phyloP scores from a whole-genome alignment of 2,329 filamentous ascomycete genomes.

The Ceratocystis harringtonii region DNA sequence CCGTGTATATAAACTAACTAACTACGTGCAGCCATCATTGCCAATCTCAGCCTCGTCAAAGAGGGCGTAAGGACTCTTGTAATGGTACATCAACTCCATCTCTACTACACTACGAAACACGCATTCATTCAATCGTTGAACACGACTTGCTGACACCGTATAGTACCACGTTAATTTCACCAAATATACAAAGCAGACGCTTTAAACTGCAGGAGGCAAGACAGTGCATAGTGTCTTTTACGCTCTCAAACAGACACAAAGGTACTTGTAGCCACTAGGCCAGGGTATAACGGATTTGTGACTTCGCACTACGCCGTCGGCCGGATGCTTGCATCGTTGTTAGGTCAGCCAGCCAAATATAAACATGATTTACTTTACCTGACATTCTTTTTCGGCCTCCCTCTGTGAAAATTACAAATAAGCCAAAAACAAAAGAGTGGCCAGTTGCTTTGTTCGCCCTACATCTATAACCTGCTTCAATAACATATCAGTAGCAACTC shows the following conservation, averaged over 20 bases:
- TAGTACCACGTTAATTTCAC: conserved; percentile 23
- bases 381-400: not conserved
- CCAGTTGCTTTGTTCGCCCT: not conserved
- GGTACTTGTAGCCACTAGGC: not conserved
- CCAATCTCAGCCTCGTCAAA: conserved; percentile 25
- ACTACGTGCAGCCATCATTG: conserved; percentile 23
- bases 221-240: not conserved
- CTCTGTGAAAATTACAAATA: not conserved
- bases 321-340: not conserved
- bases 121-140: not conserved
- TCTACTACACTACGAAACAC: not conserved
- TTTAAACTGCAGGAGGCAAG: not conserved
- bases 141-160: not conserved
- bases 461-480: not conserved
- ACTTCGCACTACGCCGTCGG: not conserved
- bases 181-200: conserved; percentile 10
- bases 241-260: not conserved
- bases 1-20: not conserved
- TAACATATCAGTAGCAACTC: not conserved
- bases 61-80: conserved; percentile 23
- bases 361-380: not conserved
- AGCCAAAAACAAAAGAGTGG: not conserved
- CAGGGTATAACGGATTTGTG: no score
- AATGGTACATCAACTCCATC: conserved; percentile 22
- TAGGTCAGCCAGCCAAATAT: not conserved